phyloP scores from a whole-genome alignment of 176 grass and related monocot species.

The Elymus sibiricus region DNA sequence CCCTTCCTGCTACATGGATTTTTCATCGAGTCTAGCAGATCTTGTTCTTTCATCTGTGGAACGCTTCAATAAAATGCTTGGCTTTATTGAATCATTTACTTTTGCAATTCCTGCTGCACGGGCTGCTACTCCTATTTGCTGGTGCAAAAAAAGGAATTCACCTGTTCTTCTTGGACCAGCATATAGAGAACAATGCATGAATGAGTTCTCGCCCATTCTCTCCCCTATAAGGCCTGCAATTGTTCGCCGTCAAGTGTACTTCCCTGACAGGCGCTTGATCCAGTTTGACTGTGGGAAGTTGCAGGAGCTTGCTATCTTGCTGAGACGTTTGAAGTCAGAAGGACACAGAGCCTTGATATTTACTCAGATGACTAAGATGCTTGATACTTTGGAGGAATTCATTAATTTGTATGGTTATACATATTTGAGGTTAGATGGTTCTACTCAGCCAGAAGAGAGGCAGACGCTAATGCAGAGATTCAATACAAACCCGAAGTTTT shows the following conservation, averaged over 20 bases:
- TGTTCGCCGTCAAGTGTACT: slow-evolving; percentile 94
- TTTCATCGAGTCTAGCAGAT: slow-evolving; percentile 70
- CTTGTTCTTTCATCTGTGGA: slow-evolving; percentile 76
- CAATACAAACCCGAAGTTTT: slow-evolving; percentile 96
- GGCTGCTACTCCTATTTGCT: slow-evolving; percentile 68
- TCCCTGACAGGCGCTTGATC: slow-evolving; percentile 95
- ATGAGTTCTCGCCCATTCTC: slow-evolving; percentile 55
- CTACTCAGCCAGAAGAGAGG: slow-evolving; percentile 90
- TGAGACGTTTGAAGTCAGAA: slow-evolving; percentile 79
- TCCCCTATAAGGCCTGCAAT: slow-evolving; percentile 78
- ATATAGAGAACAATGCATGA: slow-evolving; percentile 61
- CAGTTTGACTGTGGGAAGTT: slow-evolving; percentile 99
- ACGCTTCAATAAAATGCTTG: slow-evolving; percentile 76
- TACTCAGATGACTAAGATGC: slow-evolving; percentile 99
- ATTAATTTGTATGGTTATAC: slow-evolving; percentile 99
- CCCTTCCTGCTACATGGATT: slow-evolving; percentile 75
- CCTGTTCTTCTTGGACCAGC: slow-evolving; percentile 64
- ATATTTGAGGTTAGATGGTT: slow-evolving; percentile 94
- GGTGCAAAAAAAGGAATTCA: slow-evolving; percentile 76
- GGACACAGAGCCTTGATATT: slow-evolving; percentile 98
- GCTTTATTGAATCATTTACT: slow-evolving; percentile 89
- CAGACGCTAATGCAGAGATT: slow-evolving; percentile 98
- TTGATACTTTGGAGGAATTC: slow-evolving; percentile 96
- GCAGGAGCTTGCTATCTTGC: slow-evolving; percentile 81
- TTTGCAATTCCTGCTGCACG: slow-evolving; percentile 95